These are phyloP conservation scores for Aspergillaceae sp. DNA, from an alignment of 2,329 filamentous ascomycete genomes.

Conservation along the genomic window DNA sequence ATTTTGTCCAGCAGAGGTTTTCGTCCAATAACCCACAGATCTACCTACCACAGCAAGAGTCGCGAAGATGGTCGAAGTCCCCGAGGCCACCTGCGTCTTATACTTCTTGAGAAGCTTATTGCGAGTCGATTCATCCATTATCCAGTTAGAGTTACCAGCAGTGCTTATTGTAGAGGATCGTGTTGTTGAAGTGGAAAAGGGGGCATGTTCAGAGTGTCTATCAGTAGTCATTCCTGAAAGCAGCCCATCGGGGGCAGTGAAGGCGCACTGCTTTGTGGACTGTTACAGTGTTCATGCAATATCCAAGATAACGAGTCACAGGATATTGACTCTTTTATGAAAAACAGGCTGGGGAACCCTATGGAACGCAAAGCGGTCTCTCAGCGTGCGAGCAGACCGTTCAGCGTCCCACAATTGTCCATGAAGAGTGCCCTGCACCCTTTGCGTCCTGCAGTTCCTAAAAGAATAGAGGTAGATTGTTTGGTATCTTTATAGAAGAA, in stretches of 20 bases:
- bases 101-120: constrained; percentile 39
- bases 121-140: constrained; percentile 32
- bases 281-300: constrained; percentile 4
- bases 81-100: constrained; percentile 40
- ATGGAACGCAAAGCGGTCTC: constrained; percentile 47
- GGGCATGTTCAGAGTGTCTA: constrained; percentile 34
- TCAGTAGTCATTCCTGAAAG: constrained; percentile 30
- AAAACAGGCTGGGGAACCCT: constrained; percentile 38
- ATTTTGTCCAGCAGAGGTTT: not conserved
- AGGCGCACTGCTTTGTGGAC: not conserved
- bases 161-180: constrained; percentile 27
- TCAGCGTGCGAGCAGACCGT: constrained; percentile 41
- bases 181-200: constrained; percentile 25
- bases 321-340: not conserved
- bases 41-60: constrained; percentile 38
- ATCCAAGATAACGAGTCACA: no score
- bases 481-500: not conserved
- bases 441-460: constrained; percentile 1
- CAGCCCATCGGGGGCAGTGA: constrained; percentile 22
- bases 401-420: constrained; percentile 42
- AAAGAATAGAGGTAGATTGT: not conserved
- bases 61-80: constrained; percentile 36
- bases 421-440: constrained; percentile 24
- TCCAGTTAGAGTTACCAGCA: constrained; percentile 21
- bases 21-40: not conserved